Evolutionary conservation across 257 asterid genomes (phyloP).

Genomic region (Solanum clarkiae): DNA sequence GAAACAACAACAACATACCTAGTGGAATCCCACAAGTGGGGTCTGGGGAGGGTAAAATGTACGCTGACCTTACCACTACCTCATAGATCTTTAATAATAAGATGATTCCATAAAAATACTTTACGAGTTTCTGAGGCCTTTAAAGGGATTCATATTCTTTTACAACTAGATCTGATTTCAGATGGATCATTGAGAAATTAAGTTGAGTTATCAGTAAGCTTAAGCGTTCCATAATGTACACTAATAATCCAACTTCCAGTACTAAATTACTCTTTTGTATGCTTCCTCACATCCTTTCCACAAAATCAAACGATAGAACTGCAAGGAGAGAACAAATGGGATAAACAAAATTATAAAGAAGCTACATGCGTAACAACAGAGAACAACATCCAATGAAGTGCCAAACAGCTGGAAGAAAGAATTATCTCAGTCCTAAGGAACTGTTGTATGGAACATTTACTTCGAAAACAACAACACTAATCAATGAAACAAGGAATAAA

Average conservation of each 20-base stretch:
- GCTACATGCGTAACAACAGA: background rate
- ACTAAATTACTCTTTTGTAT: background rate
- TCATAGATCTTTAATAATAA: background rate
- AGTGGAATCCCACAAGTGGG: too few species aligned
- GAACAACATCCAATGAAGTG: background rate
- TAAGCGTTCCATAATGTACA: background rate
- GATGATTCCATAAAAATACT: background rate
- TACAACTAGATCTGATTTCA: background rate
- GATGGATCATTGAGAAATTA: background rate
- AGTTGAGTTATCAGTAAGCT: background rate
- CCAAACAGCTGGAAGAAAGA: background rate
- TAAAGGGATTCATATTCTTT: background rate
- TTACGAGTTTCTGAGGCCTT: background rate
- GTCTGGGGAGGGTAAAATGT: too few species aligned
- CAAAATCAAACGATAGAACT: background rate
- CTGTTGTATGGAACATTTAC: background rate
- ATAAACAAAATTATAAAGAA: background rate
- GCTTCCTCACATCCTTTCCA: background rate
- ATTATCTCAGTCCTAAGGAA: background rate
- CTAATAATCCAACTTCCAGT: background rate
- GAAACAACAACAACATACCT: background rate
- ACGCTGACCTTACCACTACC: too few species aligned
- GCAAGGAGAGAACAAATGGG: background rate
- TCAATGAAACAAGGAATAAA: background rate
- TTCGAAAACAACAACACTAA: background rate